phyloP scores from a whole-genome alignment of 495 filamentous ascomycete genomes.

The Lasiosphaeria hispida region DNA sequence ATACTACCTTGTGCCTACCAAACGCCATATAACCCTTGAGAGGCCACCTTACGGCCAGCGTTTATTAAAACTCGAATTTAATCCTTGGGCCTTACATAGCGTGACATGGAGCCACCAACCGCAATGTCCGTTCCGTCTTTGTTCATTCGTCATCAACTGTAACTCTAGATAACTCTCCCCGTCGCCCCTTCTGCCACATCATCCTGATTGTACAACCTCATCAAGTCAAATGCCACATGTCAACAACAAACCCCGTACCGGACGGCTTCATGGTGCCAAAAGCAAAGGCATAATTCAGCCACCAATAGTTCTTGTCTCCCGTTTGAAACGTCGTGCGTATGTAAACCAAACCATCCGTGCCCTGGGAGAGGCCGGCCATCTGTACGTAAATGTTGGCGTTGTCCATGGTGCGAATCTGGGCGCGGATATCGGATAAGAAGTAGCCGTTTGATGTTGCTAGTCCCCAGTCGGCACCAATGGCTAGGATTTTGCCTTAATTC shows the following conservation, averaged over 20 bases:
- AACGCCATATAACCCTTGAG: no score
- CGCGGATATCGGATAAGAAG: slow-evolving; percentile 17
- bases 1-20: no score
- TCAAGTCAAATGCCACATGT: slow-evolving; percentile 20
- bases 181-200: no score
- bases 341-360: slow-evolving; percentile 4
- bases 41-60: no score
- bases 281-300: slow-evolving; percentile 20
- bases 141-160: no score
- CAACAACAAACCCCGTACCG: slow-evolving; percentile 14
- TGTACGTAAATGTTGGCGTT: slow-evolving; percentile 20
- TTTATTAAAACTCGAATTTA: no score
- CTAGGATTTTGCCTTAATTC: slow-evolving; percentile 15
- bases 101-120: no score
- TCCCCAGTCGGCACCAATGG: slow-evolving; percentile 21
- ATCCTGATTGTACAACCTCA: no score
- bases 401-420: slow-evolving; percentile 19
- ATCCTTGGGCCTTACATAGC: no score
- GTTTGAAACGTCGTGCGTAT: slow-evolving; percentile 19
- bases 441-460: slow-evolving; percentile 7
- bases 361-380: slow-evolving; percentile 15
- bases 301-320: slow-evolving; percentile 18
- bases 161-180: no score
- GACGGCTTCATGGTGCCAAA: slow-evolving; percentile 19
- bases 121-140: no score